These are phyloP conservation scores for Cordyceps militaris DNA, from an alignment of 2,329 filamentous ascomycete genomes.

Conservation along the genomic window DNA sequence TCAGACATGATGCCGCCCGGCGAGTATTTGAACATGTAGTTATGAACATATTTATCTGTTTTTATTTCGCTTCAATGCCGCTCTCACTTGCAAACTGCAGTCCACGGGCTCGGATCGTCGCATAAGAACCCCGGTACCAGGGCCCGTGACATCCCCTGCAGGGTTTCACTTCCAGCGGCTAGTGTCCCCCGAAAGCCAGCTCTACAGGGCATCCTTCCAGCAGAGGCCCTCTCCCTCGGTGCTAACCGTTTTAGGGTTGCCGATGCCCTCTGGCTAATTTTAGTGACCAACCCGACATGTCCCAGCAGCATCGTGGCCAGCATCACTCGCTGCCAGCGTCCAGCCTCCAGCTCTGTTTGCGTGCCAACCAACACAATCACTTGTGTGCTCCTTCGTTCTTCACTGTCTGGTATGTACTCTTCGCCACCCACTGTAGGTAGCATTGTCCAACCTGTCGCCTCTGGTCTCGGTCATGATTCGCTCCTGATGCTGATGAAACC, in stretches of 20 bases:
- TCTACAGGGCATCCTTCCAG: not conserved
- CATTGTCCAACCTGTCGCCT: too few relatives aligned
- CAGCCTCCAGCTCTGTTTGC: not conserved
- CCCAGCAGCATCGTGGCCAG: not conserved
- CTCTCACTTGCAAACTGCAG: not conserved
- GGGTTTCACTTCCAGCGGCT: not conserved
- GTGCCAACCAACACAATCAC: not conserved
- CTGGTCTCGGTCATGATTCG: too few relatives aligned
- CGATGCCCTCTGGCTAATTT: not conserved
- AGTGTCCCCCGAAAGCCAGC: not conserved
- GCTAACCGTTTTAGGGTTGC: not conserved
- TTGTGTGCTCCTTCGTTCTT: too few relatives aligned
- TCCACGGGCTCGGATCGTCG: not conserved
- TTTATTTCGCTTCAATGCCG: not conserved
- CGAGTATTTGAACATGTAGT: too few relatives aligned
- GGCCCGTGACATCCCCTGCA: not conserved
- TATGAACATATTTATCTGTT: too few relatives aligned
- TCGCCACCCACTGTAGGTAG: too few relatives aligned
- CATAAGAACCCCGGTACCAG: not conserved
- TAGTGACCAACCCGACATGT: not conserved
- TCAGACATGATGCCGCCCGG: not conserved
- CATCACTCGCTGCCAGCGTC: not conserved
- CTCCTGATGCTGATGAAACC: too few relatives aligned
- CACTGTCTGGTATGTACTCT: too few relatives aligned
- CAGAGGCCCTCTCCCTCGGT: not conserved